Evolutionary conservation across 1,284 basidiomycete species (phyloP), one percentile per base, ranked within the genome.

Genomic region (Puccinia polysora): DNA sequence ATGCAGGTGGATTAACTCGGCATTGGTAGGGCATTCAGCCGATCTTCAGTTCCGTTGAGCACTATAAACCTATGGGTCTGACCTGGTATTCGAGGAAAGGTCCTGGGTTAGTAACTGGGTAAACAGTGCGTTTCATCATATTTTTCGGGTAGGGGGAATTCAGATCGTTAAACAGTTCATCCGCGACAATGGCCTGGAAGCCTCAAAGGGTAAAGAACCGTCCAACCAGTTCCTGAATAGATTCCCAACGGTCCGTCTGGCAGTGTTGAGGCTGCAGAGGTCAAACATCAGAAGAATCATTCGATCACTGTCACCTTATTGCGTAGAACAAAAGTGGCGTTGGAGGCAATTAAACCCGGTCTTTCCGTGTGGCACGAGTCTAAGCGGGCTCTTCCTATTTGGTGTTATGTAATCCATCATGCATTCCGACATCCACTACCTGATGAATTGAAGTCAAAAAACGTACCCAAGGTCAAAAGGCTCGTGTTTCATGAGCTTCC

Each of bases 351-450:
- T 34, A 30, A 18, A 56, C 30, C 38, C 30, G 53, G 53, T 18
- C 38, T n/a, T 56, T 34, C 53, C n/a, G 53, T 34, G 14, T 15
- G n/a, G 32, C 38, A n/a, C 53, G 38, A 56, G 53, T 56, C 53
- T 56, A 56, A 56, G 53, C 53, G 53, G 53, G 53, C 53, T 56
- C 53, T 56, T 56, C 53, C 53, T 56, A 56, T 56, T 56, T 56
- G 53, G 53, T 56, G 53, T 56, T 56, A 56, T 56, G 23, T 56
- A 20, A 56, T 56, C 53, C 53, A 56, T 56, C 53, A 56, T 56
- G 23, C 25, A 2, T 56, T 30, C 6, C 32, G n/a, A n/a, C n/a
- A n/a, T n/a, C n/a, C n/a, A n/a, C n/a, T n/a, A n/a, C n/a, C n/a
- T n/a, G n/a, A n/a, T n/a, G n/a, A n/a, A n/a, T n/a, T n/a, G n/a